Base-by-base conservation (phyloP, 2,329 filamentous ascomycete species). In the Aspergillus oerlinghausenensis region DNA sequence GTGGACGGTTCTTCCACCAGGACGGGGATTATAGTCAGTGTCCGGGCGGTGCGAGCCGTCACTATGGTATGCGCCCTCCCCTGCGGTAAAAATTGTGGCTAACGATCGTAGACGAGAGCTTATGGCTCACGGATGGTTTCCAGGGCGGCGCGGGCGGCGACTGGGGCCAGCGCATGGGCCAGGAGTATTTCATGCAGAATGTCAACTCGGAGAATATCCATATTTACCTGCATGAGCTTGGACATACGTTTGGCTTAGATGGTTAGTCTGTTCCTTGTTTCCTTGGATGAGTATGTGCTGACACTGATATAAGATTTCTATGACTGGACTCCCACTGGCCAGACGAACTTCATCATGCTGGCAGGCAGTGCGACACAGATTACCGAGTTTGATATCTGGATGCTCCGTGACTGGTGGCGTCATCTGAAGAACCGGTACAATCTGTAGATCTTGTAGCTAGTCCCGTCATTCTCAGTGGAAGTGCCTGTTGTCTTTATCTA, bases 81-180 rank as follows among this genome's bases (percentile, higher is more conserved):
- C 0, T 14, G 11, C 4, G 2, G 23, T 3, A 3, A 17, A 1
- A n/a, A 3, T 4, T 2, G 0, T 11, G 6, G 5, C n/a, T 57
- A 17, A 54, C 32, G 0, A 51, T 35, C 5, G 0, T 7, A 62
- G 60, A 62, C 38, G 47, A 62, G 40, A 62, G 60, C 49, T 25
- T 62, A n/a, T 62, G 60, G 60, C 58, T 62, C 28, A 62, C 55
- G 1, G 60, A 62, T 49, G 60, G 55, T 25, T 60, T 62, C 43
- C 23, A 58, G 21, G 60, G 60, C 23, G 58, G 60, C 11, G 52
- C 58, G 0, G 60, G 60, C 25, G 60, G 60, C 28, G 60, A 62
- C 50, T 62, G 60, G 58, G 60, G 60, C 21, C 60, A 62, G 47
- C 60, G 58, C 14, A 49, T 62, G 2, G 60, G 60, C 2, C 32